A percentile compares a stretch with the other conserved stretches of the same genome.
Evolutionary conservation across 148 eudicot species (phyloP).

Genomic region (Chenopodium quinoa): DNA sequence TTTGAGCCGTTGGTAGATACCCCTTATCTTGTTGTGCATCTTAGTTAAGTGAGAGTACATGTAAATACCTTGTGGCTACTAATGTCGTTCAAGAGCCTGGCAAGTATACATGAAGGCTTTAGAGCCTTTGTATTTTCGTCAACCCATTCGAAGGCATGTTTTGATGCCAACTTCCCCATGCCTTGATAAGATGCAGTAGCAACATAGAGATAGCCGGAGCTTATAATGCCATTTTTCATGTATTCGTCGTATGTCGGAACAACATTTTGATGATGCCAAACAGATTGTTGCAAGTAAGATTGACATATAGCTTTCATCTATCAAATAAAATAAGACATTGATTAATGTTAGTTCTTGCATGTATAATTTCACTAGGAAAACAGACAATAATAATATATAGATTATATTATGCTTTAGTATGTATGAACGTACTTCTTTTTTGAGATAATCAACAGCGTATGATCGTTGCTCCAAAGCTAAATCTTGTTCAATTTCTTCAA

Average conservation of each 20-base stretch:
- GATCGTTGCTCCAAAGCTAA: slow-evolving; percentile 31
- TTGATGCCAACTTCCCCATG: slow-evolving; percentile 6
- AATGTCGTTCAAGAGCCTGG: slow-evolving; percentile 19
- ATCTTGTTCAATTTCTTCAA: slow-evolving; percentile 31
- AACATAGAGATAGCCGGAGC: not conserved
- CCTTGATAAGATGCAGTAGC: slow-evolving; percentile 7
- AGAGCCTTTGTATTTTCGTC: not conserved
- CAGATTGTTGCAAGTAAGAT: too few relatives aligned
- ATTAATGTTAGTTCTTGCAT: too few relatives aligned
- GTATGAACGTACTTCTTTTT: not conserved
- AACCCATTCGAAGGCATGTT: not conserved
- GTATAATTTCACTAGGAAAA: too few relatives aligned
- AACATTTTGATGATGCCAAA: not conserved
- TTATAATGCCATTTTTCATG: not conserved
- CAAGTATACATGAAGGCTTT: not conserved
- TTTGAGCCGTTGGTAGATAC: too few relatives aligned
- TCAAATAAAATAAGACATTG: too few relatives aligned
- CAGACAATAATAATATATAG: too few relatives aligned
- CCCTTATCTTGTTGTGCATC: too few relatives aligned
- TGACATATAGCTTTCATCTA: too few relatives aligned
- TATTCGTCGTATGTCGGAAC: slow-evolving; percentile 17
- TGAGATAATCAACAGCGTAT: slow-evolving; percentile 5
- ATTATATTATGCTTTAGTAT: too few relatives aligned
- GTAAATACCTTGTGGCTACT: not conserved
- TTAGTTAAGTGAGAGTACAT: too few relatives aligned